Percentiles rank a stretch among this genome's conserved stretches.
Evolutionary conservation across 768 basidiomycete species (phyloP).

Genomic region (Russula sp.): DNA sequence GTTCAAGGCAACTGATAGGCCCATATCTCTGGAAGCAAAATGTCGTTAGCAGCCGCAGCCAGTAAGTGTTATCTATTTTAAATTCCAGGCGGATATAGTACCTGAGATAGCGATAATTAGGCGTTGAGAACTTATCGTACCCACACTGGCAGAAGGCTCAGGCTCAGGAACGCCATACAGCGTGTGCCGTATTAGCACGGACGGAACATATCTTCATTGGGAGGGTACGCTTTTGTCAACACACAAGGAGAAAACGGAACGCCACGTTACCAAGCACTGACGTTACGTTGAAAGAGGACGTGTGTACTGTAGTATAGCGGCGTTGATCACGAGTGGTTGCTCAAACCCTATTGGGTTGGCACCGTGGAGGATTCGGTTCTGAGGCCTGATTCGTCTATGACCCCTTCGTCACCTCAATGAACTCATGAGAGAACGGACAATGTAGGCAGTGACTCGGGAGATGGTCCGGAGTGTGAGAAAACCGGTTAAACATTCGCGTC

Average conservation of each 20-base stretch:
- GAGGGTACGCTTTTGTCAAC: background rate
- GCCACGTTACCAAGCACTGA: too few relatives aligned
- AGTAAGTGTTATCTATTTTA: slow-evolving; percentile 8
- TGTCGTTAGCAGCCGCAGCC: background rate
- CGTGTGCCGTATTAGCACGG: too few relatives aligned
- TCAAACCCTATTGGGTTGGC: background rate
- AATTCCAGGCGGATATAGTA: background rate
- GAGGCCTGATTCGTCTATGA: background rate
- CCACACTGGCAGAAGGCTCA: background rate
- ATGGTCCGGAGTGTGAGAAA: background rate
- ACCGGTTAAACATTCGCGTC: background rate
- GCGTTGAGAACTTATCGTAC: background rate
- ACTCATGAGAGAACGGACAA: background rate
- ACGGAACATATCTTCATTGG: slow-evolving; percentile 2
- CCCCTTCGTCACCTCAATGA: background rate
- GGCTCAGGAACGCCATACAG: background rate
- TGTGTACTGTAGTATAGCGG: too few relatives aligned
- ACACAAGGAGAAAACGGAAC: too few relatives aligned
- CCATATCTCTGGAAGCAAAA: background rate
- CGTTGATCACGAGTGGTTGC: too few relatives aligned
- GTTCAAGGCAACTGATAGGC: background rate
- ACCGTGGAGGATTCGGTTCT: background rate
- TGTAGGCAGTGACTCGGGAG: background rate
- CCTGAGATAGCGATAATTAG: background rate
- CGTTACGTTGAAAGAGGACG: too few relatives aligned